Evolutionary conservation across 495 filamentous ascomycete species (phyloP).

Genomic region (Neurospora sp.): DNA sequence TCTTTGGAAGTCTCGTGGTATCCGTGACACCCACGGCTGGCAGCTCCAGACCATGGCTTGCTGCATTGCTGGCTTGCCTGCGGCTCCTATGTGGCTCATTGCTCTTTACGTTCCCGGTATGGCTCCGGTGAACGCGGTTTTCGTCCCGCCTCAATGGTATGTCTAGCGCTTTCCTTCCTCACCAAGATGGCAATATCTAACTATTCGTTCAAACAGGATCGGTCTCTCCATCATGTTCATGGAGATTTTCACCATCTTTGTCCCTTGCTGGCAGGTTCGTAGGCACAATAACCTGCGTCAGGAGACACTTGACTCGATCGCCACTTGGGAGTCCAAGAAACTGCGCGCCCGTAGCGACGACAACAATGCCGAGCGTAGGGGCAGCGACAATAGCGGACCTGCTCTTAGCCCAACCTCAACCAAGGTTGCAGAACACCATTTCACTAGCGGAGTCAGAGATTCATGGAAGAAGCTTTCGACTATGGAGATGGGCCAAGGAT

Average conservation of each 20-base stretch:
- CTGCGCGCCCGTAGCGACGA: slow-evolving; percentile 9
- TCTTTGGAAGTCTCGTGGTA: slow-evolving; percentile 33
- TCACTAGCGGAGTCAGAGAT: slow-evolving; percentile 4
- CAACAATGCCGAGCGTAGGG: not conserved
- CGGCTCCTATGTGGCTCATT: slow-evolving; percentile 57
- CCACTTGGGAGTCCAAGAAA: slow-evolving; percentile 22
- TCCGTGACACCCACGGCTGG: slow-evolving; percentile 59
- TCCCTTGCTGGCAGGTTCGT: slow-evolving; percentile 30
- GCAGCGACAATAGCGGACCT: not conserved
- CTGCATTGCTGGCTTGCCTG: slow-evolving; percentile 50
- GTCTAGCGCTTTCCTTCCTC: slow-evolving; percentile 3
- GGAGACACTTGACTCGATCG: slow-evolving; percentile 17
- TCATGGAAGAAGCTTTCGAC: slow-evolving; percentile 18
- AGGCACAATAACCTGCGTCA: slow-evolving; percentile 19
- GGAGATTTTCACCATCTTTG: slow-evolving; percentile 40
- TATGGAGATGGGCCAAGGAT: slow-evolving; percentile 12
- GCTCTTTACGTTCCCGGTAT: slow-evolving; percentile 49
- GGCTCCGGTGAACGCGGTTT: slow-evolving; percentile 43
- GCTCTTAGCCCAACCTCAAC: slow-evolving; percentile 15
- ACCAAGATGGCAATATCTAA: not conserved
- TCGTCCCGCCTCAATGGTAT: slow-evolving; percentile 42
- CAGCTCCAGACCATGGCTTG: slow-evolving; percentile 54
- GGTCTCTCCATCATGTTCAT: slow-evolving; percentile 29
- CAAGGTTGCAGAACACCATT: slow-evolving; percentile 10
- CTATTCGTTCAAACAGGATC: slow-evolving; percentile 13